phyloP scores from a whole-genome alignment of 2,329 filamentous ascomycete species.

The Intubia oerlemansii region DNA sequence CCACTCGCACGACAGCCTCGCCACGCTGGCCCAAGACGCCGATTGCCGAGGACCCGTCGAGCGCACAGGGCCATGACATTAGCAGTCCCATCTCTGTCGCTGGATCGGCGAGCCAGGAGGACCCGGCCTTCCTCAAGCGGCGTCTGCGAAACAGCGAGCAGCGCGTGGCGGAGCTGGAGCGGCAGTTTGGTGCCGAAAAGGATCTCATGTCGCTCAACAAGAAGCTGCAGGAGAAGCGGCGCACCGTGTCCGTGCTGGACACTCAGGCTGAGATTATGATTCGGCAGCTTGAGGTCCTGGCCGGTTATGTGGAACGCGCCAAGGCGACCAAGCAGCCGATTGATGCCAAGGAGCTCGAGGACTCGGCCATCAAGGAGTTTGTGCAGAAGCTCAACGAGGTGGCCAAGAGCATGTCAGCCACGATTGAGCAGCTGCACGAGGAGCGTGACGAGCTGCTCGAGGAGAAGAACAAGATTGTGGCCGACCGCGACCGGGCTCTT shows the following conservation, averaged over 20 bases:
- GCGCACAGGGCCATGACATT: constrained; percentile 38
- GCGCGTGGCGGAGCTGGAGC: constrained; percentile 66
- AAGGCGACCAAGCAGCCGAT: constrained; percentile 66
- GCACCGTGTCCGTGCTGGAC: constrained; percentile 84
- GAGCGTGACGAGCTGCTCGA: constrained; percentile 68
- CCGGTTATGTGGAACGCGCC: constrained; percentile 67
- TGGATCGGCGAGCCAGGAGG: constrained; percentile 31
- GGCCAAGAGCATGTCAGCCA: constrained; percentile 33
- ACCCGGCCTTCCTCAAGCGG: constrained; percentile 44
- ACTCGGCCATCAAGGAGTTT: constrained; percentile 77
- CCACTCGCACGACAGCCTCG: constrained; percentile 40
- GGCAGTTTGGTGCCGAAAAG: constrained; percentile 47
- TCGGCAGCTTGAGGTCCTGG: constrained; percentile 72
- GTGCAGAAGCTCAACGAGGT: constrained; percentile 50
- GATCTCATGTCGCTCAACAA: constrained; percentile 60
- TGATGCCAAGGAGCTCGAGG: constrained; percentile 64
- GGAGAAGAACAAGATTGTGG: constrained; percentile 62
- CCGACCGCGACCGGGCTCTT: constrained; percentile 79
- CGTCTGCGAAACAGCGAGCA: constrained; percentile 68
- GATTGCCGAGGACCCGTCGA: constrained; percentile 29
- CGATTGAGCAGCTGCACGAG: constrained; percentile 37
- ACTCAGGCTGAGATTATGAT: constrained; percentile 93
- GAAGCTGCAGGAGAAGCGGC: constrained; percentile 77
- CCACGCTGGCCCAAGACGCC: constrained; percentile 52
- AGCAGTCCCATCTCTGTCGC: constrained; percentile 50